Evolutionary conservation across 2,329 filamentous ascomycete genomes (phyloP).

Genomic region (Neonectria faginata): DNA sequence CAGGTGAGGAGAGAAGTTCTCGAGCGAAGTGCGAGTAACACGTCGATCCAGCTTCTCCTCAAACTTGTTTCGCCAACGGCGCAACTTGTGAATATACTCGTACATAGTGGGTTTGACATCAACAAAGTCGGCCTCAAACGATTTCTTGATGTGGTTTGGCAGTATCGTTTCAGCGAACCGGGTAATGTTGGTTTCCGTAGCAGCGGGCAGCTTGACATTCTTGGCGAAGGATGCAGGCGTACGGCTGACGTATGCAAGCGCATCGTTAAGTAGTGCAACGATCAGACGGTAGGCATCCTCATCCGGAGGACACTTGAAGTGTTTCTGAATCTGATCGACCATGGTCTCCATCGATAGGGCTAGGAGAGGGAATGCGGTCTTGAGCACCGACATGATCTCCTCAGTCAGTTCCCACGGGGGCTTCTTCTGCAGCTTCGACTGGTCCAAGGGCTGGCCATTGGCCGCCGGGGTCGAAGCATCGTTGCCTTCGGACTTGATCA

Average conservation of each 20-base stretch:
- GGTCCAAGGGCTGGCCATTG: constrained; percentile 42
- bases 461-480: constrained; percentile 48
- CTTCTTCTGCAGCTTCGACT: constrained; percentile 65
- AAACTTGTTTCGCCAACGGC: constrained; percentile 96
- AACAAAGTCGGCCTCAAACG: constrained; percentile 98
- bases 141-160: constrained; percentile 92
- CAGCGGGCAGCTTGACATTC: constrained; percentile 88
- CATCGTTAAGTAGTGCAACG: constrained; percentile 96
- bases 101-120: constrained; percentile 95
- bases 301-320: constrained; percentile 98
- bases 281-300: constrained; percentile 98
- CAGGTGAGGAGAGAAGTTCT: constrained; percentile 88
- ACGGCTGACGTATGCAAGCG: constrained; percentile 89
- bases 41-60: constrained; percentile 96
- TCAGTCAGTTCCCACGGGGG: constrained; percentile 97
- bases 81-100: constrained; percentile 97
- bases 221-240: constrained; percentile 88
- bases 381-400: constrained; percentile 93
- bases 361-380: constrained; percentile 95
- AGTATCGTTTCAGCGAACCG: constrained; percentile 97
- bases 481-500: constrained; percentile 59
- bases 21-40: constrained; percentile 77
- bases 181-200: constrained; percentile 96
- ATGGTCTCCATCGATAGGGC: constrained; percentile 99
- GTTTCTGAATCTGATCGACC: constrained; percentile 98